A percentile compares a stretch with the other conserved stretches of the same genome.
These are phyloP conservation scores for Cystofilobasidium capitatum DNA, from an alignment of 768 basidiomycete genomes.

Conservation along the genomic window DNA sequence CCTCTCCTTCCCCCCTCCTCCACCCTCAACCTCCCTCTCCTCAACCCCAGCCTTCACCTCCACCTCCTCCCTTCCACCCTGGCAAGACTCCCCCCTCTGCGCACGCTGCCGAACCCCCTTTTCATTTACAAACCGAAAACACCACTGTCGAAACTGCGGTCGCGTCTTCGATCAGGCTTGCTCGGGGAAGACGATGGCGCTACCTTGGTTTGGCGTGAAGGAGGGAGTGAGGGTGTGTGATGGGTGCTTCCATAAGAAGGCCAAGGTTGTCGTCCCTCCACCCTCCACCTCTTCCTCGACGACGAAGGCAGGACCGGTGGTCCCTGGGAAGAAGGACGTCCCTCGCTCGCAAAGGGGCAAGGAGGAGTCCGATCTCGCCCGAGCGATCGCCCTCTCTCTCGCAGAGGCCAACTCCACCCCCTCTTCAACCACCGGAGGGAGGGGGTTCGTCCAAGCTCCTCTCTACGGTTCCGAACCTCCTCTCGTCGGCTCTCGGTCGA, in stretches of 20 bases:
- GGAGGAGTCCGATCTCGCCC: constrained; percentile 73
- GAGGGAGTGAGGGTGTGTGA: constrained; percentile 93
- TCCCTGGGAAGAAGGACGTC: constrained; percentile 47
- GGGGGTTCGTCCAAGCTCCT: constrained; percentile 55
- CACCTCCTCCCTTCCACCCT: constrained; percentile 61
- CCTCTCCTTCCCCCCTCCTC: constrained; percentile 44
- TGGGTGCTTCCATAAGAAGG: constrained; percentile 62
- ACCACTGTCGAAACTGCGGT: constrained; percentile 97
- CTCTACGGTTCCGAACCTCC: constrained; percentile 66
- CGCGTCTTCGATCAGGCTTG: constrained; percentile 92
- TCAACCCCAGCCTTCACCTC: constrained; percentile 30
- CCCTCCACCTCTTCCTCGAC: constrained; percentile 35
- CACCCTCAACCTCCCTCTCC: constrained; percentile 88
- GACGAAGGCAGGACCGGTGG: constrained; percentile 43
- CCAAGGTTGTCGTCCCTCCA: constrained; percentile 15
- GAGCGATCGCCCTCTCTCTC: constrained; percentile 83
- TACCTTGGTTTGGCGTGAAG: constrained; percentile 87
- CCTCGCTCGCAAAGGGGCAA: constrained; percentile 47
- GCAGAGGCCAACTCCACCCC: constrained; percentile 53
- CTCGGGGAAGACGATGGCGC: constrained; percentile 67
- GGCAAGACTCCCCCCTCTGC: constrained; percentile 94
- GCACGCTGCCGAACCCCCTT: constrained; percentile 84
- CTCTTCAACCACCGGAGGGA: constrained; percentile 43
- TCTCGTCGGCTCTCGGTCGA: constrained; percentile 45
- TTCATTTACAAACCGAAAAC: constrained; percentile 90